Evolutionary conservation across 2,329 filamentous ascomycete genomes (phyloP), one percentile per base, ranked within the genome.

Genomic region (Epichloe gansuensis): DNA sequence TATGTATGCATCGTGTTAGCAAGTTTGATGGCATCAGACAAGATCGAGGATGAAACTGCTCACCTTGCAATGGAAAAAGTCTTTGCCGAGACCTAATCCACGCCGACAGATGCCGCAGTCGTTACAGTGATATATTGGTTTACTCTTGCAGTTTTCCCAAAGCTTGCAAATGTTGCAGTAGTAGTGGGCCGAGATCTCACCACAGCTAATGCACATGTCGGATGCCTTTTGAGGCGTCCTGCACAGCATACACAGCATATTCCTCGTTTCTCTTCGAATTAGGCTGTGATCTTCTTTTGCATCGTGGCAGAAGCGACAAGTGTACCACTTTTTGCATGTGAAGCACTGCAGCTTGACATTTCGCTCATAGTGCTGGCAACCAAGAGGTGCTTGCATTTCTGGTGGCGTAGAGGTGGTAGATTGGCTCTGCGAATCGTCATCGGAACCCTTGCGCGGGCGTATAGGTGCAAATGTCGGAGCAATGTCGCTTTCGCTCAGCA

Each of bases 201-300:
- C 85, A 64, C 93, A 98, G 52, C 80, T 76, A 49, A 77, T 74
- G 66, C 93, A 98, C 49, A 80, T 75, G 56, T 95, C 88, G 34
- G 81, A 81, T 3, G 87, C 90, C 52, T 80, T 80, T 61, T 98
- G 93, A 2, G 93, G 84, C 52, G 85, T 88, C 6, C 83, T 81
- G 66, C 93, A 98, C 31, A 89, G 75, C 93, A 98, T 98, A 67
- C 93, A 98, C 5, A 98, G 77, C 93, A 98, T 98, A 61, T 96
- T 85, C 66, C 84, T 85, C 7, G 91, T 98, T 60, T 87, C 85
- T 59, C 82, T 84, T 49, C 93, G 81, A 59, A 90, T 81, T 52
- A 98, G 73, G 54, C 73, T 75, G 65, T 95, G 89, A 59, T 88
- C 82, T 61, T 96, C 88, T 8, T 73, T 78, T 47, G 82, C 80